Base-by-base conservation (phyloP, 257 asterid genomes). In the Fraxinus excelsior region DNA sequence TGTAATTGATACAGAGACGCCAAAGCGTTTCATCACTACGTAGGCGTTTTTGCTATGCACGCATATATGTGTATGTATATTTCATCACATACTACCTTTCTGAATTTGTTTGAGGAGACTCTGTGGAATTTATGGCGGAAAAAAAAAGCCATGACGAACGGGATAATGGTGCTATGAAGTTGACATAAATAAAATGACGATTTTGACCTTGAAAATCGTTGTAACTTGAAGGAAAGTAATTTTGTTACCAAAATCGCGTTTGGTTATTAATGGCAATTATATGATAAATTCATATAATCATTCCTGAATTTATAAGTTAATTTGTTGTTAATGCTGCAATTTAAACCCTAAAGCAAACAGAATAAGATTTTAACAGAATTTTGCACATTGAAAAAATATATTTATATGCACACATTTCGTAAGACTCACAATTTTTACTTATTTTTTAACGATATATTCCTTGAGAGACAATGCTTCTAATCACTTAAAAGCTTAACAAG, bases 31-130 rank as follows among this genome's bases (percentile, higher is more conserved):
- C 8, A 13, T 67, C 85, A 21, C 26, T 78, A 18, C 53, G 72
- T 23, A 29, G 13, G 7, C 18, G 14, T 65, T 4, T 26, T 2
- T 74, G 53, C 60, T 58, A 14, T 62, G 7, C 31, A 53, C 53
- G 31, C 60, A 16, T 53, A n/a, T 40, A 46, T 31, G 10, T 35
- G 7, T 65, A 3, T 46, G 29, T 72, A 44, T 42, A 1, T 40
- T 14, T 72, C 25, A 6, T 74, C 21, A 67, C 42, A 23, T 74
- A 58, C 13, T 34, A 69, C 35, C 35, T 76, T 85, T 74, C 82
- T 78, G 82, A 76, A 77, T 74, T 79, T 81, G 87, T 75, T 74
- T 85, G 46, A n/a, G 84, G 74, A 69, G 21, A 69, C 40, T 28
- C 31, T 12, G 28, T 40, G 66, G n/a, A 67, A 37, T 76, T 26